These are phyloP conservation scores for Brassica rapa DNA, from an alignment of 345 rosid species.

Conservation along the genomic window DNA sequence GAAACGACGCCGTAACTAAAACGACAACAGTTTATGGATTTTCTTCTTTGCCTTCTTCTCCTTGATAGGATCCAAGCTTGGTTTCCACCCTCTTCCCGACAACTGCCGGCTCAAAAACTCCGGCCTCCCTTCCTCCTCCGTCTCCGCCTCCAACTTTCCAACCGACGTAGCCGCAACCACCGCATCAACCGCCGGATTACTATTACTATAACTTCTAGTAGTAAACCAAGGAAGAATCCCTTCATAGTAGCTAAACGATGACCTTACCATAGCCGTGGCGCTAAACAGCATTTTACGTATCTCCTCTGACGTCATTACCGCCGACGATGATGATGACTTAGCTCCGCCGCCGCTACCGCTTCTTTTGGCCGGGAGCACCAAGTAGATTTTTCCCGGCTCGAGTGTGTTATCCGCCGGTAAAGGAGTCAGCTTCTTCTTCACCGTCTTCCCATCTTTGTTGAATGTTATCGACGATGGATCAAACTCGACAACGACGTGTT, in stretches of 20 bases:
- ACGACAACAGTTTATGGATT: slow-evolving; percentile 50
- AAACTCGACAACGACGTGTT: slow-evolving; percentile 76
- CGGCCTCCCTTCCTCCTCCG: slow-evolving; percentile 50
- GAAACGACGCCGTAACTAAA: slow-evolving; percentile 33
- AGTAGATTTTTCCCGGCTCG: slow-evolving; percentile 53
- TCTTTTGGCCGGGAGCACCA: slow-evolving; percentile 64
- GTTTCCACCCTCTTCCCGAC: slow-evolving; percentile 86
- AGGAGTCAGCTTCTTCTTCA: slow-evolving; percentile 52
- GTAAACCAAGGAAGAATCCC: slow-evolving; percentile 59
- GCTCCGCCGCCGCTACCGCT: slow-evolving; percentile 28
- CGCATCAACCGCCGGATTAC: slow-evolving; percentile 36
- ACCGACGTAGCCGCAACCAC: slow-evolving; percentile 38
- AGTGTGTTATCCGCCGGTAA: slow-evolving; percentile 76
- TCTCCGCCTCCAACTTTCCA: slow-evolving; percentile 36
- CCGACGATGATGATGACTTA: slow-evolving; percentile 22
- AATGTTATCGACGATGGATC: slow-evolving; percentile 39
- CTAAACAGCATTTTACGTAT: slow-evolving; percentile 47
- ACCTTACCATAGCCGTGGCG: slow-evolving; percentile 53
- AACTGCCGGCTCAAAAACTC: slow-evolving; percentile 56
- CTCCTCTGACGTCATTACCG: slow-evolving; percentile 48
- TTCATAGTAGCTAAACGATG: slow-evolving; percentile 39
- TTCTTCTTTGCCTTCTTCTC: slow-evolving; percentile 64
- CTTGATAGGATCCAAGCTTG: slow-evolving; percentile 69
- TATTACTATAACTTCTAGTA: slow-evolving; percentile 33
- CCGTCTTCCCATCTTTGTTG: slow-evolving; percentile 8